Evolutionary conservation across 805 yeast genomes (phyloP), one percentile per base, ranked within the genome.

Genomic region (Candida golubevii): DNA sequence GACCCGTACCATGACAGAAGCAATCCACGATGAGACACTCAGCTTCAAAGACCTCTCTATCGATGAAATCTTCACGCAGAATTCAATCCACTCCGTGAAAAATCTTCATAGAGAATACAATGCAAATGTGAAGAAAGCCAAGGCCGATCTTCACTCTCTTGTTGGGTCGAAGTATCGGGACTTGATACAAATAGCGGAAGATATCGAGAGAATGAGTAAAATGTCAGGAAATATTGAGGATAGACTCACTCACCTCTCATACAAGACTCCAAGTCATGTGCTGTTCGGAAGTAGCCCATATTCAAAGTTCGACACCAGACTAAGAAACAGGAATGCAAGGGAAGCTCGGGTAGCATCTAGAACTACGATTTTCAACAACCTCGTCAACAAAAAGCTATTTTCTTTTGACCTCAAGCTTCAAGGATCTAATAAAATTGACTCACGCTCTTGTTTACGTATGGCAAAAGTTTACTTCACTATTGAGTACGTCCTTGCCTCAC

Each of bases 151-250:
- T 12, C 74, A 70, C 45, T 42, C 50, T 5, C 57, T 71, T 38
- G 75, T 71, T 15, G 71, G 74, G 7, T 51, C 49, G 28, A 71
- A 71, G 42, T 71, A 71, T 56, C 55, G 76, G 37, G 74, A 70
- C 53, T 61, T 71, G 54, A 69, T 71, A 37, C 59, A 62, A 36
- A 69, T 71, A 11, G 72, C 75, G n/a, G 74, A 70, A 45, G 72
- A 67, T 42, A 69, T 71, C 26, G 66, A 63, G 31, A 51, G 45
- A 9, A 67, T 68, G 65, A 58, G 60, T 48, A 34, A 42, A 1
- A 39, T 52, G 14, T 56, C 69, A 8, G 48, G 48, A 7, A 36
- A 26, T 1, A 50, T 63, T 4, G 65, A 68, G 36, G 47, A 49
- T 7, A 49, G 55, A 7, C 47, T 71, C 15, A 46, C 71, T 0